Evolutionary conservation across 2,329 filamentous ascomycete species (phyloP).

Genomic region (Cladorrhinum sp.): DNA sequence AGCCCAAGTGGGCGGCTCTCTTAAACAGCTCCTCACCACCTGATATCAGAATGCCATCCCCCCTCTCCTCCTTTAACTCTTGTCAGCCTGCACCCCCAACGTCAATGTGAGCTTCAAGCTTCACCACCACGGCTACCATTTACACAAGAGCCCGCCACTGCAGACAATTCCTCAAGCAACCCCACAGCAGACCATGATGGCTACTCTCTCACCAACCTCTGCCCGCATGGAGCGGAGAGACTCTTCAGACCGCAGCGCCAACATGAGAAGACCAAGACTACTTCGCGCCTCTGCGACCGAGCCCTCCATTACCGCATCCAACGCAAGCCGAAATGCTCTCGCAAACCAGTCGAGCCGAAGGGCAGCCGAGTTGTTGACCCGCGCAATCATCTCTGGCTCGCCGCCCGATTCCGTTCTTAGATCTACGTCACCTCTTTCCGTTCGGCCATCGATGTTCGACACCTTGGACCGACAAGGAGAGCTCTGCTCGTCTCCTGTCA

Average conservation of each 20-base stretch:
- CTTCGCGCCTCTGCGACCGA: slow-evolving; percentile 55
- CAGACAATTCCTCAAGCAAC: not conserved
- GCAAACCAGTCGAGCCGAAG: slow-evolving; percentile 47
- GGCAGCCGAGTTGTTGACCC: slow-evolving; percentile 54
- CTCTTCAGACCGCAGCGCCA: slow-evolving; percentile 40
- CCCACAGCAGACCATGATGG: slow-evolving; percentile 32
- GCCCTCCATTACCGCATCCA: slow-evolving; percentile 56
- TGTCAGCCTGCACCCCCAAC: slow-evolving; percentile 10
- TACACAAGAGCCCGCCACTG: not conserved
- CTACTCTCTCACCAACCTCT: slow-evolving; percentile 36
- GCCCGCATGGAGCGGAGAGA: slow-evolving; percentile 37
- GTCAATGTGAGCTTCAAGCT: slow-evolving; percentile 11
- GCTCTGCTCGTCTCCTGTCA: slow-evolving; percentile 30
- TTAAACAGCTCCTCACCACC: slow-evolving; percentile 20
- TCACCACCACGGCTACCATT: slow-evolving; percentile 6
- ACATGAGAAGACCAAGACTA: slow-evolving; percentile 49
- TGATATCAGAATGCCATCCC: slow-evolving; percentile 15
- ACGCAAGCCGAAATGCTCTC: slow-evolving; percentile 50
- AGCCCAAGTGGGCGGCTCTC: slow-evolving; percentile 28
- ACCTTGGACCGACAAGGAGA: slow-evolving; percentile 27
- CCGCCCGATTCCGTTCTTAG: slow-evolving; percentile 34
- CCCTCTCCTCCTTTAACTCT: slow-evolving; percentile 6
- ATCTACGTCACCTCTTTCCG: slow-evolving; percentile 35
- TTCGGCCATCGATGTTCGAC: slow-evolving; percentile 38
- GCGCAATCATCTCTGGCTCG: slow-evolving; percentile 47